Evolutionary conservation across 805 yeast species (phyloP).

Genomic region (Spathaspora arborariae): DNA sequence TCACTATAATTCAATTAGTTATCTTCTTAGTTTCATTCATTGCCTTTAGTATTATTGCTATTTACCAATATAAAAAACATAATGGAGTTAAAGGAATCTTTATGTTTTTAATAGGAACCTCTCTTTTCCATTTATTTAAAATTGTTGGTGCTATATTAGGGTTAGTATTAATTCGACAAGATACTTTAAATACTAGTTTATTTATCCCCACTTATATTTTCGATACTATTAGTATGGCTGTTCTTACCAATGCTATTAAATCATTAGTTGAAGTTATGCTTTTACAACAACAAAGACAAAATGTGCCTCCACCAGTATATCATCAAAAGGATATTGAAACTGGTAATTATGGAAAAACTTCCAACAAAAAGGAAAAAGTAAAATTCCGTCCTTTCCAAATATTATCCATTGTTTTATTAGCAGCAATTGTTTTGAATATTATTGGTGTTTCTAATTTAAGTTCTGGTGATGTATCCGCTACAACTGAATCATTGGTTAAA

Average conservation of each 20-base stretch:
- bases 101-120: conserved; percentile 5
- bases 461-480: neutral
- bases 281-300: neutral
- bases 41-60: conserved; percentile 1
- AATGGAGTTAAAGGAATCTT: neutral
- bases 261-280: conserved; percentile 9
- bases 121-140: conserved; percentile 9
- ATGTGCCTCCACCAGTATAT: neutral
- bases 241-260: conserved; percentile 9
- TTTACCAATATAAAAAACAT: neutral
- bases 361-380: conserved; percentile 1
- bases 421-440: conserved; percentile 9
- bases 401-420: conserved; percentile 8
- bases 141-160: conserved; percentile 12
- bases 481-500: conserved; percentile 4
- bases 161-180: conserved; percentile 8
- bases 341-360: neutral
- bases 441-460: conserved; percentile 9
- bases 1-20: conserved; percentile 7
- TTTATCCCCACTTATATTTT: conserved; percentile 14
- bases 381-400: conserved; percentile 9
- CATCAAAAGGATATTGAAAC: neutral
- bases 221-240: conserved; percentile 13
- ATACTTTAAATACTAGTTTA: conserved; percentile 5
- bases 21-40: conserved; percentile 2